Percentiles rank a stretch among this genome's conserved stretches.
These are phyloP conservation scores for Leishmania braziliensis DNA, from an alignment of 208 protist species.

Conservation along the genomic window DNA sequence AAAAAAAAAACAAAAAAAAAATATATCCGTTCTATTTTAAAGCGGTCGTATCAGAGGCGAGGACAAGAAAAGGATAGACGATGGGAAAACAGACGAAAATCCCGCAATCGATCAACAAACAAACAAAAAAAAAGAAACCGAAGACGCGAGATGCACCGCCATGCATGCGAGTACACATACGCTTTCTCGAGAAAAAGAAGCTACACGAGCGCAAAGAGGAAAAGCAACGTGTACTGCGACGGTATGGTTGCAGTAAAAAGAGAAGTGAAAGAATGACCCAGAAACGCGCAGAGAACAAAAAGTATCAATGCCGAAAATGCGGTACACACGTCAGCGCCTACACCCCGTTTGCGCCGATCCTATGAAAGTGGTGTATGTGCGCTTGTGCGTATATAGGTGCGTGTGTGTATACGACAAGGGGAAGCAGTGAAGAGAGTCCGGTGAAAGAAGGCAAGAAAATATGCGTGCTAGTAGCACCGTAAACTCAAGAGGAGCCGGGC, in stretches of 20 bases:
- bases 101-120: not conserved
- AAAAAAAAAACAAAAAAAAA: not conserved
- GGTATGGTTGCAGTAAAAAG: constrained; percentile 9
- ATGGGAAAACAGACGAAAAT: not conserved
- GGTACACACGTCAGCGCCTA: not conserved
- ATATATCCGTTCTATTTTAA: not conserved
- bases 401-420: not conserved
- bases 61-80: not conserved
- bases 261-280: constrained; percentile 17
- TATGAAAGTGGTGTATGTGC: not conserved
- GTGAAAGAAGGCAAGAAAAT: not conserved
- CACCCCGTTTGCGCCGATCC: not conserved
- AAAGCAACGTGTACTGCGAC: not conserved
- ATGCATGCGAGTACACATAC: not conserved
- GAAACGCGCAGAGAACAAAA: not conserved
- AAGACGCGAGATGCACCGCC: not conserved
- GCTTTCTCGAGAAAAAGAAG: not conserved
- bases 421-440: constrained; percentile 5
- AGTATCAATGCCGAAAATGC: not conserved
- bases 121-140: not conserved
- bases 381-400: not conserved
- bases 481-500: not conserved
- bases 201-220: not conserved
- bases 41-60: not conserved
- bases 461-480: not conserved